Conservation (phyloP, 345 rosid genomes). For the Eucalyptus urophylla region DNA sequence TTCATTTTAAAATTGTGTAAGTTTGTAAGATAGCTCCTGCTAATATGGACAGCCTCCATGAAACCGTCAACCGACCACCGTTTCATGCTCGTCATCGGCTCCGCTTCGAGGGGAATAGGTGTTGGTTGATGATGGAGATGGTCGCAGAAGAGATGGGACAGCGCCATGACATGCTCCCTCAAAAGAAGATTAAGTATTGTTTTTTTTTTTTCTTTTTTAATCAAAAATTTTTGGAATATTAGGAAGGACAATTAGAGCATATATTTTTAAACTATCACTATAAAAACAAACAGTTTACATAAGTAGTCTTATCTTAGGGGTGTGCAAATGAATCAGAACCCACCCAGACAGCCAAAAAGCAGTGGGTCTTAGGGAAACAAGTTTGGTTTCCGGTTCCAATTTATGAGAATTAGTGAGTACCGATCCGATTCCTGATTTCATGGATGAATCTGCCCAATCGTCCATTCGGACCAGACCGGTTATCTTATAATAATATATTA, state of each 20-base stretch:
- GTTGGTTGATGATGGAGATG: not conserved
- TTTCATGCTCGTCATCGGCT: not conserved
- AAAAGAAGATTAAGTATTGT: not conserved
- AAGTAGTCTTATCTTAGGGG: not conserved
- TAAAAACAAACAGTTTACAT: not conserved
- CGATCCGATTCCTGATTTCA: rapidly evolving
- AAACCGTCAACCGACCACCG: not conserved
- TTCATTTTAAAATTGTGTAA: not conserved
- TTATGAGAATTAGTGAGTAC: too few relatives aligned
- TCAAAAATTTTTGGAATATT: not conserved
- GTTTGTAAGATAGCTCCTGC: not conserved
- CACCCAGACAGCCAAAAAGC: rapidly evolving
- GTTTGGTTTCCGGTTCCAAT: rapidly evolving
- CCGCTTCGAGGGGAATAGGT: not conserved
- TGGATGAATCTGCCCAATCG: rapidly evolving
- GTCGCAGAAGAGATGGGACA: not conserved
- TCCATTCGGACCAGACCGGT: too few relatives aligned
- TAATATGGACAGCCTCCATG: not conserved
- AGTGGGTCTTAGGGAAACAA: rapidly evolving
- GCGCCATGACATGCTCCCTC: not conserved
- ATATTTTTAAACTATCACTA: not conserved
- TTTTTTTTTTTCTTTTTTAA: not conserved
- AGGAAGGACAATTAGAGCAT: not conserved
- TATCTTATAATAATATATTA: too few relatives aligned
- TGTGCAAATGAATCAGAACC: too few relatives aligned